Percentiles rank a stretch among this genome's conserved stretches.
Conservation (phyloP, 1,284 basidiomycete genomes). For the Agaricales sp. region DNA sequence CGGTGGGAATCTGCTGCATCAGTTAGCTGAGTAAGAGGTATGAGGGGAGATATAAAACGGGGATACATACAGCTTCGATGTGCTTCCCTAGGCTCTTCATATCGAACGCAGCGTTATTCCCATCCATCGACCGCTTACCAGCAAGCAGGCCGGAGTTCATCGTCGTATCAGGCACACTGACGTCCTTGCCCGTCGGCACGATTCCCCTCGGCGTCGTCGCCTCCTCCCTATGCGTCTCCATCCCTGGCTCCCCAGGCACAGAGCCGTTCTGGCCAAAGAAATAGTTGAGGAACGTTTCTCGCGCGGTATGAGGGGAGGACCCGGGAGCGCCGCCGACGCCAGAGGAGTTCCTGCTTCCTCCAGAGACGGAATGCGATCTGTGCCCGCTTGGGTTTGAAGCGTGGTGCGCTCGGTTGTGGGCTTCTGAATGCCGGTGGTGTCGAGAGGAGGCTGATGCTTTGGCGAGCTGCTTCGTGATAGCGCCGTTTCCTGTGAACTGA, state of each 20-base stretch:
- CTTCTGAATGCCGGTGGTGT: constrained; percentile 27
- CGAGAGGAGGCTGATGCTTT: constrained; percentile 18
- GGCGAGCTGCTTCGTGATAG: constrained; percentile 18
- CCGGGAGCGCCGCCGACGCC: constrained; percentile 20
- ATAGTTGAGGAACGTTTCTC: constrained; percentile 90
- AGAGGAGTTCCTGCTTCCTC: constrained; percentile 2
- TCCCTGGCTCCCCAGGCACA: constrained; percentile 31
- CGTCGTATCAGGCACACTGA: constrained; percentile 39
- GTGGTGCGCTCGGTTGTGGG: constrained; percentile 22
- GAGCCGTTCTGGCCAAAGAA: constrained; percentile 87
- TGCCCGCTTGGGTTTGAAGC: constrained; percentile 11
- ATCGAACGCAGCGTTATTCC: constrained; percentile 83
- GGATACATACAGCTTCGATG: constrained; percentile 73
- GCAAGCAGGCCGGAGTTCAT: constrained; percentile 52
- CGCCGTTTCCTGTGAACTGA: neutral
- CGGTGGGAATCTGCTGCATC: constrained; percentile 41
- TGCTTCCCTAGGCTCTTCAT: constrained; percentile 99
- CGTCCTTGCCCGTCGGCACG: constrained; percentile 47
- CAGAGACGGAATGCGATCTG: constrained; percentile 16
- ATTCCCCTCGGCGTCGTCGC: constrained; percentile 16
- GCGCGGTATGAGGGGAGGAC: constrained; percentile 43
- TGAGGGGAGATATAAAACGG: constrained; percentile 5
- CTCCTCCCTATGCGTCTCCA: constrained; percentile 12
- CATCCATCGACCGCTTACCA: constrained; percentile 58
- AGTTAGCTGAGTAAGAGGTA: constrained; percentile 10